Percentiles rank a stretch among this genome's conserved stretches.
phyloP scores from a whole-genome alignment of 495 filamentous ascomycete species.

The Neurospora sp. region DNA sequence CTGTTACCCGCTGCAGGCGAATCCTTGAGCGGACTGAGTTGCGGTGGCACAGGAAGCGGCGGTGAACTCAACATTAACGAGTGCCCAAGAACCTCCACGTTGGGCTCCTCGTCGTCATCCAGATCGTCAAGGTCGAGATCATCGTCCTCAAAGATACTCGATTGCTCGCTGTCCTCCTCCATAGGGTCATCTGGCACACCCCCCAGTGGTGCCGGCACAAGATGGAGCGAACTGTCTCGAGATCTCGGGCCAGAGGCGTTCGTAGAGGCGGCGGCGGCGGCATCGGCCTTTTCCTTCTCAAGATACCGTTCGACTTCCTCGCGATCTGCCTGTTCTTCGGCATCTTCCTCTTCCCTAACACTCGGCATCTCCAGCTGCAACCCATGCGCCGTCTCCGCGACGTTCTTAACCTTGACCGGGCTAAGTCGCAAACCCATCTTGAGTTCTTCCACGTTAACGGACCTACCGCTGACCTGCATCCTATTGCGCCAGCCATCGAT shows the following conservation, averaged over 20 bases:
- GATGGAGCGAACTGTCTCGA: conserved; percentile 14
- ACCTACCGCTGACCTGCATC: conserved; percentile 67
- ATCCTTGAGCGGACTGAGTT: conserved; percentile 38
- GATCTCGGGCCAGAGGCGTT: neutral
- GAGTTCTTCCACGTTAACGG: conserved; percentile 74
- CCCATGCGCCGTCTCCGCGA: conserved; percentile 36
- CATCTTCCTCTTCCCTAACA: conserved; percentile 29
- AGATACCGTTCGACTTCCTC: neutral
- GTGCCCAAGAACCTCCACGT: conserved; percentile 37
- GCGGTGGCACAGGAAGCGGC: conserved; percentile 28
- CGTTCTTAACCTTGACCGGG: conserved; percentile 43
- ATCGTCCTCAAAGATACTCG: conserved; percentile 45
- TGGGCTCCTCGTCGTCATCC: conserved; percentile 38
- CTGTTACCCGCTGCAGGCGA: conserved; percentile 35
- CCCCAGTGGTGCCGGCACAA: conserved; percentile 24
- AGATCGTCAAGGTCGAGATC: conserved; percentile 39
- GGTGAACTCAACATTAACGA: conserved; percentile 27
- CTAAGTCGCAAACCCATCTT: conserved; percentile 64
- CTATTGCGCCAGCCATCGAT: conserved; percentile 90
- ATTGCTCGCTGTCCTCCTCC: conserved; percentile 29
- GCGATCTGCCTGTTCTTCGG: conserved; percentile 16
- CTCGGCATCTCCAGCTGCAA: conserved; percentile 27
- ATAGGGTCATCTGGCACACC: conserved; percentile 20
- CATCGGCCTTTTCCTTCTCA: neutral
- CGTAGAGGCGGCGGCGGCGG: neutral